Evolutionary conservation across 129 eudicot genomes (phyloP).

Genomic region (Artemisia tridentata): DNA sequence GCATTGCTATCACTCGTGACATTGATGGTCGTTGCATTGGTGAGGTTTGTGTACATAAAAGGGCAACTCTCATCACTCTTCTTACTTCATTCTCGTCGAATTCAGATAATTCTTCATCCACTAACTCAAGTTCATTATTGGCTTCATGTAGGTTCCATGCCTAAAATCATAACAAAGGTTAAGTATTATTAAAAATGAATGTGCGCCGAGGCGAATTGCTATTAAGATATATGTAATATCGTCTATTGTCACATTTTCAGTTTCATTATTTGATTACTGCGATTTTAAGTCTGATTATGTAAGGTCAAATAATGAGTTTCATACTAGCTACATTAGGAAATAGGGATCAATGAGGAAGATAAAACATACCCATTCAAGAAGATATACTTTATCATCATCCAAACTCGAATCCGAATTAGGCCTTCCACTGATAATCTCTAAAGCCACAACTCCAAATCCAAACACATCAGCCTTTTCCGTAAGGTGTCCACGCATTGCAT

Average conservation of each 20-base stretch:
- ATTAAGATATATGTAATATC: too few species aligned
- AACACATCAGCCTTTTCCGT: conserved; percentile 92
- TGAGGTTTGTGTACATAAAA: conserved; percentile 76
- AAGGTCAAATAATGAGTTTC: too few species aligned
- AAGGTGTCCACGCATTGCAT: conserved; percentile 94
- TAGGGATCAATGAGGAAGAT: not conserved
- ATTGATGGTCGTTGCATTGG: conserved; percentile 65
- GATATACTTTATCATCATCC: conserved; percentile 57
- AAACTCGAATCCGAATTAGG: conserved; percentile 61
- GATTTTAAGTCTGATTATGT: too few species aligned
- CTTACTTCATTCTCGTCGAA: conserved; percentile 51
- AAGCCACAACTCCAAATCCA: conserved; percentile 87
- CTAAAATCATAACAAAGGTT: conserved; percentile 31
- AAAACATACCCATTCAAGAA: conserved; percentile 70
- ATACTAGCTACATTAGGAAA: too few species aligned
- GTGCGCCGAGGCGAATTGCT: too few species aligned
- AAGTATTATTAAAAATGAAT: too few species aligned
- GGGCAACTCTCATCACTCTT: conserved; percentile 50
- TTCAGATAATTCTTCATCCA: conserved; percentile 42
- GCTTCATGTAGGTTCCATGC: conserved; percentile 79
- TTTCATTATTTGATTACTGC: too few species aligned
- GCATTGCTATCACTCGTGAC: conserved; percentile 88
- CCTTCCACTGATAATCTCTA: conserved; percentile 79
- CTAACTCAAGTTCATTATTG: conserved; percentile 49
- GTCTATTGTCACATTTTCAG: too few species aligned